These are phyloP conservation scores for Xerocomus tenax DNA, from an alignment of 1,284 basidiomycete genomes.

Conservation along the genomic window DNA sequence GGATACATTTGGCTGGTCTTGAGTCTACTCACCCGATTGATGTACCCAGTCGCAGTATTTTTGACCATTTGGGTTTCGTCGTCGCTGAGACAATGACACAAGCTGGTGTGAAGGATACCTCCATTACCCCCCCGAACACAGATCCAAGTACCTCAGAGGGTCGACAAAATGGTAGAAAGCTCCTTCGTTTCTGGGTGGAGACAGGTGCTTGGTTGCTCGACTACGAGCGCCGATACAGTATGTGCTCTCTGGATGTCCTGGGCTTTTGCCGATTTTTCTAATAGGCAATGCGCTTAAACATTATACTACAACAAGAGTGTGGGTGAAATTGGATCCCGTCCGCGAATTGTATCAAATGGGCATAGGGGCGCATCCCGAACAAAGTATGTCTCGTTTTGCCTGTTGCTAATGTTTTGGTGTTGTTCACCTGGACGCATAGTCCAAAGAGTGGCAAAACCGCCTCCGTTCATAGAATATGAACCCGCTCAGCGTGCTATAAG, in stretches of 20 bases:
- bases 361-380: slow-evolving; percentile 66
- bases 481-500: slow-evolving; percentile 37
- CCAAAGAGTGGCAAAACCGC: slow-evolving; percentile 41
- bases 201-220: slow-evolving; percentile 56
- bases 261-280: slow-evolving; percentile 7
- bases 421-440: slow-evolving; percentile 34
- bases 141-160: slow-evolving; percentile 41
- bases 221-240: slow-evolving; percentile 46
- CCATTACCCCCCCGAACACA: slow-evolving; percentile 49
- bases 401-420: background rate
- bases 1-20: slow-evolving; percentile 23
- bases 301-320: slow-evolving; percentile 31
- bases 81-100: slow-evolving; percentile 30
- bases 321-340: slow-evolving; percentile 50
- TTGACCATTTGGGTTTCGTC: slow-evolving; percentile 51
- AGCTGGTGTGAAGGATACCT: slow-evolving; percentile 29
- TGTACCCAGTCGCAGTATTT: slow-evolving; percentile 41
- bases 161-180: slow-evolving; percentile 45
- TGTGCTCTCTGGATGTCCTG: slow-evolving; percentile 11
- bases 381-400: slow-evolving; percentile 42
- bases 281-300: slow-evolving; percentile 38
- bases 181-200: slow-evolving; percentile 72
- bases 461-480: slow-evolving; percentile 34
- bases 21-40: slow-evolving; percentile 12
- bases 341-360: slow-evolving; percentile 62